A percentile compares a stretch with the other conserved stretches of the same genome.
Conservation (phyloP, 2,329 filamentous ascomycete genomes). For the Alternaria arbusti region DNA sequence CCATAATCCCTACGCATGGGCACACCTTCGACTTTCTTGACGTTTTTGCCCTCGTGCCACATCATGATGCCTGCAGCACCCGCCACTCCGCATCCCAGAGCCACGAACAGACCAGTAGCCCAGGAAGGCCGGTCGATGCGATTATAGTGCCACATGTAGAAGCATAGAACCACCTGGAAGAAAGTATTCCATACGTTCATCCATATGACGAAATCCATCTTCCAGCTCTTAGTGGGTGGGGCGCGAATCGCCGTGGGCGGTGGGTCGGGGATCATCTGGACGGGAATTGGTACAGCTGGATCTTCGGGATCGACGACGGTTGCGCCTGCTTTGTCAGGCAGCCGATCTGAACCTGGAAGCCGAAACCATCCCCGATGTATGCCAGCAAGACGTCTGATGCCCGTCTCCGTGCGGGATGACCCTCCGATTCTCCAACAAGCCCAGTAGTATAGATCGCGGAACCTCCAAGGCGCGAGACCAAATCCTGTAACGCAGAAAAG, state of each 20-base stretch:
- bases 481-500: slow-evolving; percentile 89
- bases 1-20: slow-evolving; percentile 37
- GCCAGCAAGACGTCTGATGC: slow-evolving; percentile 72
- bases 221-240: slow-evolving; percentile 72
- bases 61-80: slow-evolving; percentile 72
- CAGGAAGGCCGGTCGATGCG: slow-evolving; percentile 76
- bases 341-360: slow-evolving; percentile 67
- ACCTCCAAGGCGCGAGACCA: slow-evolving; percentile 82
- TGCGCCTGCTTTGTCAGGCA: slow-evolving; percentile 48
- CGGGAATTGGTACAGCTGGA: slow-evolving; percentile 67
- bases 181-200: slow-evolving; percentile 80
- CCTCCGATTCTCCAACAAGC: slow-evolving; percentile 65
- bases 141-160: slow-evolving; percentile 84
- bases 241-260: slow-evolving; percentile 77
- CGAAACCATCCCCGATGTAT: slow-evolving; percentile 80
- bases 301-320: slow-evolving; percentile 44
- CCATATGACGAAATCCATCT: slow-evolving; percentile 80
- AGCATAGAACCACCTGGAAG: slow-evolving; percentile 74
- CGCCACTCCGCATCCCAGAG: slow-evolving; percentile 72
- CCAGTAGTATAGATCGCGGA: slow-evolving; percentile 78
- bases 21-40: slow-evolving; percentile 49
- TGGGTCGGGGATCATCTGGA: slow-evolving; percentile 66
- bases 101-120: slow-evolving; percentile 81
- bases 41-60: slow-evolving; percentile 69
- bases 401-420: slow-evolving; percentile 55